Base-by-base conservation (phyloP, 2,329 filamentous ascomycete genomes). In the Colletotrichum godetiae region DNA sequence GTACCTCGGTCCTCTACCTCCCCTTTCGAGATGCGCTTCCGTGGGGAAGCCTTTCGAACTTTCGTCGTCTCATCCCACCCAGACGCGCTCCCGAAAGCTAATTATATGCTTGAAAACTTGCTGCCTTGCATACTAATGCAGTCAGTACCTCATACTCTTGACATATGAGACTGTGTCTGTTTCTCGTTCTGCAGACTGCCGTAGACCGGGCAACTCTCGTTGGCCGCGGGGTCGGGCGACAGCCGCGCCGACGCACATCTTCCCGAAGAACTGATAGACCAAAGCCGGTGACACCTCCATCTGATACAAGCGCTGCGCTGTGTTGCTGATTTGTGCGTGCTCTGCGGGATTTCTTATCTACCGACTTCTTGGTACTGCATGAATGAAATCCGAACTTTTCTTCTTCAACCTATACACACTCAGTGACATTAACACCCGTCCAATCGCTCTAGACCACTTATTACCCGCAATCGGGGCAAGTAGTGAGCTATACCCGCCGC, bases 391-490 rank as follows among this genome's bases (percentile, higher is more conserved):
- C 19, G 53, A 33, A 12, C 52, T 63, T 31, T 33, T 8, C 63
- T 49, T 35, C 64, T 59, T 37, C 60, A 33, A 24, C 59, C 46
- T 49, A 52, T 35, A 56, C 35, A 42, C 33, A 52, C 31, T 42
- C 37, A 42, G 37, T 42, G 13, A 42, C 37, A 7, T 42, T 42
- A 4, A 19, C 37, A 42, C 5, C 15, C 46, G 29, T 24, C 61
- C 53, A 61, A 66, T 65, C 67, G 56, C 31, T 53, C 56, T 22
- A 60, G 33, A 13, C 22, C 35, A 24, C 55, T 55, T 70, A 65
- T 60, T 73, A 65, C 56, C 70, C 67, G 70, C 69, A 64, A 24
- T 59, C 65, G 58, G 65, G 69, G 37, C 27, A 72, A 68, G 53
- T 12, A 22, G 65, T 27, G 29, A 52, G 42, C 53, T 64, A 59